Conservation (phyloP, 192 early-diverging fungal species). For the Backusella sp. region DNA sequence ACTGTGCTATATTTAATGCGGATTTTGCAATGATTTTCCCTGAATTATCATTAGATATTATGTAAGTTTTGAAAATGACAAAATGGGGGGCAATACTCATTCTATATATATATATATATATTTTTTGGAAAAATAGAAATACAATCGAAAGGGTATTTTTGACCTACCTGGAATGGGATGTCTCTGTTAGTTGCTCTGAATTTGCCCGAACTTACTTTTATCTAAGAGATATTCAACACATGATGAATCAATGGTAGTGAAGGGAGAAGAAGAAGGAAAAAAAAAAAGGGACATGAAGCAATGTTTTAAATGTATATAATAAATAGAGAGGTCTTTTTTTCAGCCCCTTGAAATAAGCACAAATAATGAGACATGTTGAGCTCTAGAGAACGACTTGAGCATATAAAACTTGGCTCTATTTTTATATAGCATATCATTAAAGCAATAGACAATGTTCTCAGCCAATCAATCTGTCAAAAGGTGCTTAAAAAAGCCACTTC, state of each 20-base stretch:
- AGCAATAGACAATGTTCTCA: too few relatives aligned
- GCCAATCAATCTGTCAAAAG: not conserved
- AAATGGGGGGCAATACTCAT: too few relatives aligned
- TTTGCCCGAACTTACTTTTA: slow-evolving; percentile 19
- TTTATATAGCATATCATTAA: too few relatives aligned
- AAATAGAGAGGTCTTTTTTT: not conserved
- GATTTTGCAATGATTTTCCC: slow-evolving; percentile 81
- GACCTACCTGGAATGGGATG: slow-evolving; percentile 9
- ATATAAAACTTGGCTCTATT: too few relatives aligned
- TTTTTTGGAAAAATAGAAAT: slow-evolving; percentile 12
- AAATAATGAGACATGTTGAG: too few relatives aligned
- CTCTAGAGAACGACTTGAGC: too few relatives aligned
- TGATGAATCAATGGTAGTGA: slow-evolving; percentile 3
- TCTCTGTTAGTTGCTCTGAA: slow-evolving; percentile 5
- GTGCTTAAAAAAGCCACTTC: not conserved
- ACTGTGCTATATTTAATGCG: slow-evolving; percentile 81
- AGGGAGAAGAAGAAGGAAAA: not conserved
- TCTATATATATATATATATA: too few relatives aligned
- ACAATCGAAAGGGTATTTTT: slow-evolving; percentile 11
- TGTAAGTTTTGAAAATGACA: slow-evolving; percentile 44
- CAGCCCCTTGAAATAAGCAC: too few relatives aligned
- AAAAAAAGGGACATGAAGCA: not conserved
- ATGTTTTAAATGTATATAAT: not conserved
- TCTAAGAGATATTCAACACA: slow-evolving; percentile 9
- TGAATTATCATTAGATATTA: slow-evolving; percentile 61